These are phyloP conservation scores for Pyronema omphalodes DNA, from an alignment of 495 filamentous ascomycete species.

Conservation along the genomic window DNA sequence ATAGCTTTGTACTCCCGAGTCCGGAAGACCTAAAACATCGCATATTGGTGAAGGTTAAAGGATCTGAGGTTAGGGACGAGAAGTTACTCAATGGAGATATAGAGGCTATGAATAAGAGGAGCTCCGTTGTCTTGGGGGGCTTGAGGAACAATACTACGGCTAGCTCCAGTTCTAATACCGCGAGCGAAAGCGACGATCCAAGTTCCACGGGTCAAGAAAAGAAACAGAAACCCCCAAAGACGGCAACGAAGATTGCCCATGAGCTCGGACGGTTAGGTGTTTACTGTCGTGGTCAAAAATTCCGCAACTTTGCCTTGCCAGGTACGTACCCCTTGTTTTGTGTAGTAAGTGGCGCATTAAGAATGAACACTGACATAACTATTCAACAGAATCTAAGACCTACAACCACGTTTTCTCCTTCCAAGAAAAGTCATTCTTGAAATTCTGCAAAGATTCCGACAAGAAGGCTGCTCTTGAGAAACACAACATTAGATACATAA, in stretches of 20 bases:
- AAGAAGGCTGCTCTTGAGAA: conserved; percentile 56
- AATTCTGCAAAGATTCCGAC: conserved; percentile 49
- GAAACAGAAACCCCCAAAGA: conserved; percentile 63
- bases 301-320: conserved; percentile 28
- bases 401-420: conserved; percentile 92
- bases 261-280: conserved; percentile 71
- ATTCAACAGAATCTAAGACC: conserved; percentile 52
- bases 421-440: conserved; percentile 65
- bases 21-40: conserved; percentile 66
- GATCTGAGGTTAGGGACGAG: conserved; percentile 12
- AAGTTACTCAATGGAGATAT: conserved; percentile 14
- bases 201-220: conserved; percentile 30
- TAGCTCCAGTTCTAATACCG: conserved; percentile 30
- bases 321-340: conserved; percentile 11
- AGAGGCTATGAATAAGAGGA: conserved; percentile 9
- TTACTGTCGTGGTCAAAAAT: conserved; percentile 76
- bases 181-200: conserved; percentile 38
- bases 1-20: conserved; percentile 50
- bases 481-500: conserved; percentile 82
- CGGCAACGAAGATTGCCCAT: conserved; percentile 73
- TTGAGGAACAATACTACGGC: conserved; percentile 17
- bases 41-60: conserved; percentile 87
- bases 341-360: too few relatives aligned
- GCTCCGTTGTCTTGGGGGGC: neutral
- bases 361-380: too few relatives aligned